Base-by-base conservation (phyloP, 805 yeast species). In the Pichia rugopelliculosa region DNA sequence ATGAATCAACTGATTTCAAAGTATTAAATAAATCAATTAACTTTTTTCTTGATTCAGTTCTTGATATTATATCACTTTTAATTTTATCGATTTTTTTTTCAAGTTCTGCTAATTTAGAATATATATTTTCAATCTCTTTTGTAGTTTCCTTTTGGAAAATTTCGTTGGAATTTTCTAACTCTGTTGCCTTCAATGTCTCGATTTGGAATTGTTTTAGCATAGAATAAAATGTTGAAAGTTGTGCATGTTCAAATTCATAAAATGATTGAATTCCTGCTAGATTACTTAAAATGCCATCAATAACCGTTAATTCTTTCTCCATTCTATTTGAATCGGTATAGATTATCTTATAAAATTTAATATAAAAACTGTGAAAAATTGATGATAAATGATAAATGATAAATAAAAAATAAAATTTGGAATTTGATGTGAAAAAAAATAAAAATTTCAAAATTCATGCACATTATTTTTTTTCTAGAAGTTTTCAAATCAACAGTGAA, bases 61-160 rank as follows among this genome's bases (percentile, higher is more conserved):
- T 56, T 17, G 73, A 74, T 10, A 52, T 54, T 3, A 74, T 64
- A 1, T 77, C 74, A n/a, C 62, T 62, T 3, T 60, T 59, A 21
- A 64, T 39, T 5, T 43, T 45, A n/a, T 41, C 41, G 6, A 56
- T 48, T 30, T 44, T 55, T 4, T 36, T 24, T 10, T 50, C 43
- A 17, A 61, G 23, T 6, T 48, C 46, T 1, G 7, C 17, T 1
- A 62, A 8, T 39, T 50, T 54, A 1, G 48, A 45, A 22, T 48
- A 43, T 15, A 53, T 47, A 13, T 44, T 42, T 3, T 44, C 38
- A 8, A 57, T 36, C 39, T 63, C 67, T 22, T 55, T 57, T 2
- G 38, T 39, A 4, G 56, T 49, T 23, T 53, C 59, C 15, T 40
- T 56, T 6, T 45, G 30, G 39, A 61, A 61, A 3, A 61, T 48